Evolutionary conservation across 331 rosid species (phyloP).

Genomic region (Stylosanthes scabra): DNA sequence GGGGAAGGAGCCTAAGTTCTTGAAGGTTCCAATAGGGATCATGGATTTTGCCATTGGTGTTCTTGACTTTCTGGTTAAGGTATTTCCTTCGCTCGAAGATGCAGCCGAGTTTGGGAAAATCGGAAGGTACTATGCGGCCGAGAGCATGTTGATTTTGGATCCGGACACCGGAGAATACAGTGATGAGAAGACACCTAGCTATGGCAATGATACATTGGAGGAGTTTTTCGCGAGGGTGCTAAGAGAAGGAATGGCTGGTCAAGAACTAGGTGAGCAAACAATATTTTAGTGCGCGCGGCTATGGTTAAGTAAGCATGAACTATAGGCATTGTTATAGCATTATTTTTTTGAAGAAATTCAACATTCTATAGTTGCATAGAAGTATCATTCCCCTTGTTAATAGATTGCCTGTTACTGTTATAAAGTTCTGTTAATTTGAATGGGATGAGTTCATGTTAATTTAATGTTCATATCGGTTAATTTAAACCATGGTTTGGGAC

Average conservation of each 20-base stretch:
- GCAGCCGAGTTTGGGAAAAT: conserved; percentile 90
- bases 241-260: conserved; percentile 94
- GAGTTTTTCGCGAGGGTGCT: conserved; percentile 77
- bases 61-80: conserved; percentile 70
- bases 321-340: conserved; percentile 35
- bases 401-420: conserved; percentile 5
- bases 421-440: conserved; percentile 11
- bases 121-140: conserved; percentile 94
- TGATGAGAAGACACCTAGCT: conserved; percentile 87
- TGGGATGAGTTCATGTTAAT: conserved; percentile 2
- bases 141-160: conserved; percentile 86
- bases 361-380: conserved; percentile 9
- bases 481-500: background rate
- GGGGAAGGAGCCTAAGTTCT: conserved; percentile 79
- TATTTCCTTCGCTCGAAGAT: conserved; percentile 80
- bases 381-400: background rate
- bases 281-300: conserved; percentile 49
- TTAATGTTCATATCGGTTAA: background rate
- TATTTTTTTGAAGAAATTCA: conserved; percentile 32
- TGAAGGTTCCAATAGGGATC: conserved; percentile 84
- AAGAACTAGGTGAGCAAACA: conserved; percentile 86
- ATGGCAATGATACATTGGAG: conserved; percentile 86
- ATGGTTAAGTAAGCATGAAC: conserved; percentile 36
- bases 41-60: conserved; percentile 84
- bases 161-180: conserved; percentile 84